Evolutionary conservation across 2,329 filamentous ascomycete genomes (phyloP), one percentile per base, ranked within the genome.

Genomic region (Trichoderma cornu-damae): DNA sequence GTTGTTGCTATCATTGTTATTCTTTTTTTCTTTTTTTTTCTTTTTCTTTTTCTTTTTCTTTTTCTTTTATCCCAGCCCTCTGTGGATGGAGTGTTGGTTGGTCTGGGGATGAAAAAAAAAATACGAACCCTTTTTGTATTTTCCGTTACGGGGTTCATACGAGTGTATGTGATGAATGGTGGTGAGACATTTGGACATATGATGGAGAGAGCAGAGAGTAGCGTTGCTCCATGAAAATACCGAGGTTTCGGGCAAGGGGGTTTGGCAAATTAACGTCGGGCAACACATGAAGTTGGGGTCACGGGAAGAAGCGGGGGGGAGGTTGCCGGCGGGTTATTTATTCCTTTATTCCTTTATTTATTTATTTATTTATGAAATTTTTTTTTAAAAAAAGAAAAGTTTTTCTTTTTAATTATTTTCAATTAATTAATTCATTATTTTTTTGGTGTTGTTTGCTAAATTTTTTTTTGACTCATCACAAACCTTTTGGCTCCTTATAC

Each of bases 201-300:
- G n/a, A n/a, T n/a, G n/a, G n/a, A n/a, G n/a, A n/a, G n/a, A n/a
- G n/a, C n/a, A n/a, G n/a, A 24, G n/a, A 54, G 51, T 34, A 26
- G 50, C 38, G 35, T 6, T 43, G 28, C 38, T 53, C n/a, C n/a
- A 18, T 20, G 7, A 24, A 16, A 51, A 52, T 22, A 52, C 28
- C 35, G 37, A 34, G 49, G 37, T 18, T n/a, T 26, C 38, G 18
- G 30, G 11, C 50, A 28, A 37, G 50, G 50, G 12, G 43, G 5
- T 12, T 42, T 32, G 40, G 50, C 9, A 54, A 46, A 54, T 54
- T 54, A 46, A 37, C 51, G 51, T 37, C 51, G 32, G 30, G 28
- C 40, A 35, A 28, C 30, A 46, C 51, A 54, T 54, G 30, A 37
- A 35, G 28, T 54, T 32, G 40, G 32, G 22, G 51, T 46, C 40